Percentiles rank a stretch among this genome's conserved stretches.
phyloP scores from a whole-genome alignment of 2,329 filamentous ascomycete species.

The Ilyonectria robusta region DNA sequence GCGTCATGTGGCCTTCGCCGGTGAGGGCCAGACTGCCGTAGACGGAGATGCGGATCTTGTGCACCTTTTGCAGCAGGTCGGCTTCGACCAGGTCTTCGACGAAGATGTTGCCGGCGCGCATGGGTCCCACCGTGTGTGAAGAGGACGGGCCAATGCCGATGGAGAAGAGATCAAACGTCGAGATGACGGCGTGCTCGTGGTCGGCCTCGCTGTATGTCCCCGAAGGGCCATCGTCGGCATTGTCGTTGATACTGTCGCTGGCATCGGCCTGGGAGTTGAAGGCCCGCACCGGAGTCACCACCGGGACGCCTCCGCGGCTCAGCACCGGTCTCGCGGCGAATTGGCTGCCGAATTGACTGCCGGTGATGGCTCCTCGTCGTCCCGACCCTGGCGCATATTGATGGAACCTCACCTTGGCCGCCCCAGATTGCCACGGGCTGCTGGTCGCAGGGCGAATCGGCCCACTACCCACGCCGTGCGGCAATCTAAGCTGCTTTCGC shows the following conservation, averaged over 20 bases:
- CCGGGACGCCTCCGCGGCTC: not conserved
- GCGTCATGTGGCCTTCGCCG: constrained; percentile 67
- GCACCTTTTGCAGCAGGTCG: constrained; percentile 59
- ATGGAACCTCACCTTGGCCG: constrained; percentile 5
- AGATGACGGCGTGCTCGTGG: constrained; percentile 67
- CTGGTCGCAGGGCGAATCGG: constrained; percentile 3
- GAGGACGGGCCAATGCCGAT: constrained; percentile 67
- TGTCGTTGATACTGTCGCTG: constrained; percentile 43
- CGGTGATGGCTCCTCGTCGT: not conserved
- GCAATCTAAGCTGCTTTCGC: constrained; percentile 17
- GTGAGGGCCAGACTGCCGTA: constrained; percentile 66
- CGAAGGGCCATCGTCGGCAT: constrained; percentile 40
- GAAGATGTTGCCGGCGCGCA: constrained; percentile 67
- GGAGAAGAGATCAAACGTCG: constrained; percentile 66
- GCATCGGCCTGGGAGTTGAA: constrained; percentile 28
- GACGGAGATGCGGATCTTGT: constrained; percentile 63
- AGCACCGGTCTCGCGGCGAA: not conserved
- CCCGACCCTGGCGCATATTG: not conserved
- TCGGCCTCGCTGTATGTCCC: constrained; percentile 65
- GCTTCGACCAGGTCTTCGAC: constrained; percentile 63
- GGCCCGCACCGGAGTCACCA: not conserved
- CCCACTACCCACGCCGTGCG: constrained; percentile 13
- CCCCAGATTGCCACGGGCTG: not conserved
- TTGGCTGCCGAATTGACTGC: not conserved
- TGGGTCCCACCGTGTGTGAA: constrained; percentile 66